These are phyloP conservation scores for Camellia oleifera DNA, from an alignment of 179 eudicot species.

Conservation along the genomic window DNA sequence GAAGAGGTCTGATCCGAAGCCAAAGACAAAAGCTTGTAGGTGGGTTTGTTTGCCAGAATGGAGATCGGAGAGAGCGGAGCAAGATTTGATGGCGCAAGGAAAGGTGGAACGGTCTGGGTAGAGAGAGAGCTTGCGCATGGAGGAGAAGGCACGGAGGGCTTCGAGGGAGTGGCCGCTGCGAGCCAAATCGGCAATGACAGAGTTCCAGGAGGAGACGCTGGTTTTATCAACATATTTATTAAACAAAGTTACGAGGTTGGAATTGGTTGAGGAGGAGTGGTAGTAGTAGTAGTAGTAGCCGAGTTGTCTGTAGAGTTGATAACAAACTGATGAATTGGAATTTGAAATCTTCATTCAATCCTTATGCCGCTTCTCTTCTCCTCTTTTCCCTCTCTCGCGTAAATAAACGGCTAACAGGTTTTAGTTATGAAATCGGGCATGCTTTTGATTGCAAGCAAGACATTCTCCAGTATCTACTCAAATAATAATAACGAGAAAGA, in stretches of 20 bases:
- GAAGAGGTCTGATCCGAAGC: constrained; percentile 48
- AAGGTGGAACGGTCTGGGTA: constrained; percentile 56
- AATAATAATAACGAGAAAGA: too few species aligned
- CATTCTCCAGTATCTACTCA: too few species aligned
- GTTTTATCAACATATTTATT: constrained; percentile 47
- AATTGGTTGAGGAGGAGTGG: constrained; percentile 16
- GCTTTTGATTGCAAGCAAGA: background rate
- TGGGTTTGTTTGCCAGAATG: constrained; percentile 49
- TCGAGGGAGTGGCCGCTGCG: constrained; percentile 59
- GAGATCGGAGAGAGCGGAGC: constrained; percentile 46
- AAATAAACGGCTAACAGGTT: too few species aligned
- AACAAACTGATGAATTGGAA: background rate
- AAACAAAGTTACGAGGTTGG: constrained; percentile 41
- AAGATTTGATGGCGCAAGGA: constrained; percentile 62
- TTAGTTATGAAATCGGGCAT: background rate
- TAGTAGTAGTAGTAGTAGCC: too few species aligned
- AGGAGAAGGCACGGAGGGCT: constrained; percentile 63
- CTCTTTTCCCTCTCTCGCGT: background rate
- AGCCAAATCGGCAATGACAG: constrained; percentile 65
- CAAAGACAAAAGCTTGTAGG: constrained; percentile 59
- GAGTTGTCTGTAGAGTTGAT: background rate
- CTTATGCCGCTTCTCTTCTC: background rate
- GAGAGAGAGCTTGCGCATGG: constrained; percentile 54
- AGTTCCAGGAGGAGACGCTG: constrained; percentile 58
- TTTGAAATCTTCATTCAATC: constrained; percentile 43